phyloP scores from a whole-genome alignment of 2,329 filamentous ascomycete species.

The Nectriaceae sp. region DNA sequence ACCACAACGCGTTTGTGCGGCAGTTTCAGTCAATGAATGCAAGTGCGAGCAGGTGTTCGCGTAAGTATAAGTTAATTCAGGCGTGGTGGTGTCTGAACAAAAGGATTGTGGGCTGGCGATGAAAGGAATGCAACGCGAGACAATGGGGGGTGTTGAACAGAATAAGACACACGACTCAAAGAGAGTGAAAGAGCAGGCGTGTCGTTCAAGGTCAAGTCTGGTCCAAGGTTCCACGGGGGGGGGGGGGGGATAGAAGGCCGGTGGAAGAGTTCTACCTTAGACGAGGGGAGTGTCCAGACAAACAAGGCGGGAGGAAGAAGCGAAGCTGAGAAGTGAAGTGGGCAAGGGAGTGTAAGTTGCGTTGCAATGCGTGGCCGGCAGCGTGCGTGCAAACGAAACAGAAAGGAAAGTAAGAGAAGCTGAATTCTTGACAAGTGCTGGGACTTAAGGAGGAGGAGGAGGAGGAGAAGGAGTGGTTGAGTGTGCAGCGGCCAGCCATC shows the following conservation, averaged over 20 bases:
- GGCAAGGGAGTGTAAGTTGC: too few relatives aligned
- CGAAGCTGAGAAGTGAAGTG: constrained; percentile 7
- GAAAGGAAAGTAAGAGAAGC: constrained; percentile 2
- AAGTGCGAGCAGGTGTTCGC: constrained; percentile 3
- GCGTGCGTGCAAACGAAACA: constrained; percentile 8
- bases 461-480: constrained; percentile 1
- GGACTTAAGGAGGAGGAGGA: constrained; percentile 10
- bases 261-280: not conserved
- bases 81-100: constrained; percentile 15
- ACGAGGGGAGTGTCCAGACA: too few relatives aligned
- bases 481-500: not conserved
- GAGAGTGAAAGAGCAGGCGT: too few relatives aligned
- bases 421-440: not conserved
- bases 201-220: too few relatives aligned
- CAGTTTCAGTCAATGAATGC: too few relatives aligned
- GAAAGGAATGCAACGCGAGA: constrained; percentile 19
- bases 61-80: not conserved
- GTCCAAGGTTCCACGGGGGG: too few relatives aligned
- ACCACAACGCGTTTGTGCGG: constrained; percentile 3
- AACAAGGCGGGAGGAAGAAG: constrained; percentile 18
- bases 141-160: not conserved
- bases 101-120: constrained; percentile 21
- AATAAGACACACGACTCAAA: not conserved
- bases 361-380: not conserved
- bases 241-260: too few relatives aligned